Conservation (phyloP, 2,329 filamentous ascomycete genomes). For the Claviceps humidiphila region DNA sequence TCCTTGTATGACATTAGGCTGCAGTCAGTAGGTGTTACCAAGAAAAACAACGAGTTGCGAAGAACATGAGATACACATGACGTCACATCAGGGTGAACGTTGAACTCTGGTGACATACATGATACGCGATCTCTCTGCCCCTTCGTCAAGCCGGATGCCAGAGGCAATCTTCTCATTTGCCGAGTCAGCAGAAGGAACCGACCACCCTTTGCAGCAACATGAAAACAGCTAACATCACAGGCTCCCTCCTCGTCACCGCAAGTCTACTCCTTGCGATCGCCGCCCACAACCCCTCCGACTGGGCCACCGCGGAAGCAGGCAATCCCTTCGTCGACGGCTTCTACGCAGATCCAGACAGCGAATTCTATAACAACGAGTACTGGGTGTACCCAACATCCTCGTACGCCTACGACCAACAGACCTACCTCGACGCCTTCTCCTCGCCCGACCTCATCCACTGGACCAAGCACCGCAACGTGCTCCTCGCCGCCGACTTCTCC, state of each 20-base stretch:
- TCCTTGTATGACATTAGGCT: too few species aligned
- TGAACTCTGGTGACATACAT: too few species aligned
- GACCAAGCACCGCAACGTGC: slow-evolving; percentile 31
- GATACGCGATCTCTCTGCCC: too few species aligned
- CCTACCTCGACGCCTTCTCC: slow-evolving; percentile 37
- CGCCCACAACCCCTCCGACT: slow-evolving; percentile 15
- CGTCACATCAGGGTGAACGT: too few species aligned
- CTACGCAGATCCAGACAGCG: slow-evolving; percentile 38
- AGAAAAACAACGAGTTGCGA: neutral
- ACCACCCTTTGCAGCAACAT: neutral
- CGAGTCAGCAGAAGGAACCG: too few species aligned
- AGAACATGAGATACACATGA: too few species aligned
- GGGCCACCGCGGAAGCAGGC: slow-evolving; percentile 26
- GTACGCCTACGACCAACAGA: slow-evolving; percentile 30
- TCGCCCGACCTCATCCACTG: slow-evolving; percentile 34
- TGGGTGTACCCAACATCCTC: slow-evolving; percentile 37
- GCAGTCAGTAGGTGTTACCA: neutral
- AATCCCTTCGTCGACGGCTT: slow-evolving; percentile 36
- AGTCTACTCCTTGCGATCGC: neutral
- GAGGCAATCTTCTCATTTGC: too few species aligned
- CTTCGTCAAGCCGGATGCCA: too few species aligned
- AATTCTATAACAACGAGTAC: slow-evolving; percentile 30
- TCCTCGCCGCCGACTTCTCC: slow-evolving; percentile 18
- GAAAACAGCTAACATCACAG: neutral
- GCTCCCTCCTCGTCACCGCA: neutral